Base-by-base conservation (phyloP, 129 eudicot species). In the Chrysanthemum seticuspe region DNA sequence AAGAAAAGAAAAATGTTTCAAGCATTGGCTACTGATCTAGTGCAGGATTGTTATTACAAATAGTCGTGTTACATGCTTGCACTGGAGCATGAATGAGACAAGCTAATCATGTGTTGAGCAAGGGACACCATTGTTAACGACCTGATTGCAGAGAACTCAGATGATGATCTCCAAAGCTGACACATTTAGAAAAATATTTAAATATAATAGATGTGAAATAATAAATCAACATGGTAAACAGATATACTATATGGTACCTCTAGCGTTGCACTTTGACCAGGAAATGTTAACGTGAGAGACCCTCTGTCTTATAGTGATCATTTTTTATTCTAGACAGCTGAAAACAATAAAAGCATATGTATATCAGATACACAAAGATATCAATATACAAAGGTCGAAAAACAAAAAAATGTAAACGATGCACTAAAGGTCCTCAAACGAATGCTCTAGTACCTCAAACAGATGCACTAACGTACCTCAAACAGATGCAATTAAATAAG, bases 131-230 rank as follows among this genome's bases (percentile, higher is more conserved):
- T 88, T 23, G 96, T 85, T 77, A 95, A 75, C 29, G 99, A 95
- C 79, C 97, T 85, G 76, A 95, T 66, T 62, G 97, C 97, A 83
- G 88, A 90, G 82, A 90, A 95, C 80, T 90, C 99, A 11, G 97
- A 79, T 29, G 98, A 90, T 63, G 97, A 85, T 82, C 85, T 90
- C 99, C 99, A 95, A 31, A 95, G 91, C 97, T 91, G 88, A 74
- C 84, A 74, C 71, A 72, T 74, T 13, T 77, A 40, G n/a, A 13
- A 11, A 53, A 1, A 13, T 13, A 59, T 18, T 56, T 10, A 10
- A 75, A 61, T 62, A 56, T 52, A 57, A 75, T 51, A 83, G 74
- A 29, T 49, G 7, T 67, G 10, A 8, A 25, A 45, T 40, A 10
- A 40, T 23, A 15, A 14, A 29, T 16, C 51, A 60, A 49, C 13